phyloP scores from a whole-genome alignment of 2,329 filamentous ascomycete genomes.

The Microdochium paspali region DNA sequence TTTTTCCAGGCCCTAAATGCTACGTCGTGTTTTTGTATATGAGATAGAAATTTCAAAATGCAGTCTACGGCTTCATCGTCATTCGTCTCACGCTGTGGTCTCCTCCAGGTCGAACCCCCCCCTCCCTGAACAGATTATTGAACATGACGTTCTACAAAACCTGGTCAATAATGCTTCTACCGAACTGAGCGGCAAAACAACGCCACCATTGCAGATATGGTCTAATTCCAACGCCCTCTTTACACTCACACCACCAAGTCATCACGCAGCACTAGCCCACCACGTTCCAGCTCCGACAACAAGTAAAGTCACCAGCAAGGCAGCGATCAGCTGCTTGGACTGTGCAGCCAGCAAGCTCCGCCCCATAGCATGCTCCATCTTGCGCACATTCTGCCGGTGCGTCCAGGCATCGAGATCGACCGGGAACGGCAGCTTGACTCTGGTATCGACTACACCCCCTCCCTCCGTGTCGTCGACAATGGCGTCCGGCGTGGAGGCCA shows the following conservation, averaged over 20 bases:
- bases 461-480: conserved; percentile 5
- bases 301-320: conserved; percentile 31
- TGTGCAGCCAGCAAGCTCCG: conserved; percentile 47
- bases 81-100: too few relatives aligned
- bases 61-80: too few relatives aligned
- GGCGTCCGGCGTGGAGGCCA: conserved; percentile 21
- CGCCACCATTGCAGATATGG: not conserved
- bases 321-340: conserved; percentile 38
- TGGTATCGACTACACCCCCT: conserved; percentile 10
- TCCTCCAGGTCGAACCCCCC: too few relatives aligned
- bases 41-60: too few relatives aligned
- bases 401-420: conserved; percentile 47
- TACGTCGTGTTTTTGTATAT: too few relatives aligned
- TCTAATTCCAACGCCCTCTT: not conserved
- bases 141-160: too few relatives aligned
- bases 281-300: conserved; percentile 32
- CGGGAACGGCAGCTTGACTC: conserved; percentile 33
- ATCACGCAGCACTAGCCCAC: conserved; percentile 22
- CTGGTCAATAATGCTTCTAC: too few relatives aligned
- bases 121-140: too few relatives aligned
- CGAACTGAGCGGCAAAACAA: too few relatives aligned
- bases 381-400: conserved; percentile 34
- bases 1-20: too few relatives aligned
- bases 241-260: not conserved
- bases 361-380: conserved; percentile 37